Conservation (phyloP, 2,329 filamentous ascomycete species). For the Nigrospora sphaerica region DNA sequence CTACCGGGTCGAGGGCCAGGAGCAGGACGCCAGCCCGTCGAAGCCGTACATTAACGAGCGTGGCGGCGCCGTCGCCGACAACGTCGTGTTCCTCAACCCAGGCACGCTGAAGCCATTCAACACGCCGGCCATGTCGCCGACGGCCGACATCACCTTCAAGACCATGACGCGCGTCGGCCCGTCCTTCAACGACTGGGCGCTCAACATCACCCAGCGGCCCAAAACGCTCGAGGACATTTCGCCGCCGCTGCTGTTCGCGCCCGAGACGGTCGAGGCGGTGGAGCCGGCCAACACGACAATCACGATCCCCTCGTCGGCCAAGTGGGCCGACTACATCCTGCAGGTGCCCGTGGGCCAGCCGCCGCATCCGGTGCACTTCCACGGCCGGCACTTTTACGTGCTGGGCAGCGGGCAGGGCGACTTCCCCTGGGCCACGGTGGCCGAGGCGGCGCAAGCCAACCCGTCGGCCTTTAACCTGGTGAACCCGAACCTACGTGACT, state of each 20-base stretch:
- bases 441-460: conserved; percentile 37
- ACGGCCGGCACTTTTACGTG: conserved; percentile 52
- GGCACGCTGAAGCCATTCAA: conserved; percentile 38
- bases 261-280: conserved; percentile 19
- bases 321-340: conserved; percentile 53
- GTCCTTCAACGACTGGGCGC: conserved; percentile 44
- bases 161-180: conserved; percentile 23
- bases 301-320: conserved; percentile 24
- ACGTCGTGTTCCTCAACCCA: conserved; percentile 37
- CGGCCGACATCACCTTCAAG: conserved; percentile 37
- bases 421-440: conserved; percentile 46
- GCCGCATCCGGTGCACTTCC: conserved; percentile 57
- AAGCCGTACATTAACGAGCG: conserved; percentile 41
- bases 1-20: conserved; percentile 13
- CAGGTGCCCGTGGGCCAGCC: conserved; percentile 19
- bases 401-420: conserved; percentile 43
- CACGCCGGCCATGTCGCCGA: conserved; percentile 29
- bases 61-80: conserved; percentile 32
- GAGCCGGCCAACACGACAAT: conserved; percentile 38
- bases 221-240: conserved; percentile 23
- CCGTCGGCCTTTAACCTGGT: conserved; percentile 50
- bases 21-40: conserved; percentile 15
- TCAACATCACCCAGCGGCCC: conserved; percentile 39
- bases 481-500: conserved; percentile 47
- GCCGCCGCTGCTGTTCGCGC: conserved; percentile 39